Base-by-base conservation (phyloP, 139 green algal genomes). In the Auxenochlorella pyrenoidosa region DNA sequence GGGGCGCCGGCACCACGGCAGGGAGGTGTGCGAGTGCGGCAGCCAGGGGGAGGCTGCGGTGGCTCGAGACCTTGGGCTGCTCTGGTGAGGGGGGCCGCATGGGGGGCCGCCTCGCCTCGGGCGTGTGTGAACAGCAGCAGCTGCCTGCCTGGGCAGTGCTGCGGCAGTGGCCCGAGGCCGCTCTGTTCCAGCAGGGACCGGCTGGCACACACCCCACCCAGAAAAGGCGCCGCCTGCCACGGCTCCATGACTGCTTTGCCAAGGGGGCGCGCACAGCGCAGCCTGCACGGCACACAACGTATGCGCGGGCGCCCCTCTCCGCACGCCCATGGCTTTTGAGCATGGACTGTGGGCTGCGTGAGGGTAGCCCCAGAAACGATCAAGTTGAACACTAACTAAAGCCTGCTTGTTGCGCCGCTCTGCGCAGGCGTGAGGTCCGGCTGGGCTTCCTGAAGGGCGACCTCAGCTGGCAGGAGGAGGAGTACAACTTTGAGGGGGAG, bases 1-100 rank as follows among this genome's bases (percentile, higher is more conserved):
- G 38, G 75, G 75, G 10, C 38, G 78, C 32, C 34, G n/a, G 54
- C 51, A 47, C 18, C 40, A 40, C 44, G 51, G 16, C 51, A n/a
- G 10, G 44, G 38, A 6, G 19, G 51, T 71, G 54, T 83, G 78
- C 78, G 78, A 83, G 78, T 83, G 78, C 78, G 51, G 51, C 78
- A 83, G 51, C 78, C 78, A 83, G 54, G 51, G 18, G 4, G 78
- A 83, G 51, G 78, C 78, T n/a, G 78, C 51, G n/a, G 78, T 51
- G 51, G 54, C 78, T 19, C 78, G 78, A 3, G 78, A 83, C 78
- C 54, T 83, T 6, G 78, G 47, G 21, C 76, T 82, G 32, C 47
- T 82, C 32, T 82, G 76, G 76, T 82, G 47, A 40, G 76, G 6
- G 63, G 63, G 4, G 63, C 24, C 32, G 26, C 12, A 8, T 24